Percentiles rank a stretch among this genome's conserved stretches.
phyloP scores from a whole-genome alignment of 495 filamentous ascomycete genomes.

The Aspergillus campestris region DNA sequence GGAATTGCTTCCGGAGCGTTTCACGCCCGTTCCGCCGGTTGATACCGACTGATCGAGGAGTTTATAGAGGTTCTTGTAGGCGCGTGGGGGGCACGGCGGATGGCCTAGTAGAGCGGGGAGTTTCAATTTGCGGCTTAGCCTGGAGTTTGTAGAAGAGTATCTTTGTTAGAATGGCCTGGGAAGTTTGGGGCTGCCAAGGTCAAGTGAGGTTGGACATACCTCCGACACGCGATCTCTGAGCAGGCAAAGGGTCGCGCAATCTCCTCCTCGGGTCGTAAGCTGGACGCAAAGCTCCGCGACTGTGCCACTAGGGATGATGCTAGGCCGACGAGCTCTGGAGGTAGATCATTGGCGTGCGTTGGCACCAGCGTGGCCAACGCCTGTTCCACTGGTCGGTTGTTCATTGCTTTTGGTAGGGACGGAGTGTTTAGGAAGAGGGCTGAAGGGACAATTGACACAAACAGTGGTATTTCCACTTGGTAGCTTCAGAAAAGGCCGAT shows the following conservation, averaged over 20 bases:
- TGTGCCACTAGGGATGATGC: constrained; percentile 77
- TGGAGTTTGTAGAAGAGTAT: constrained; percentile 20
- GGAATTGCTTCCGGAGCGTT: constrained; percentile 21
- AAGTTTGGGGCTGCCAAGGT: not conserved
- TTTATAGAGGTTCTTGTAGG: constrained; percentile 76
- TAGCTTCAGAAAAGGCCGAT: no score
- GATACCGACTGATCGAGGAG: constrained; percentile 70
- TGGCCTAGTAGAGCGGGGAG: constrained; percentile 72
- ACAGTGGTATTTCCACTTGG: no score
- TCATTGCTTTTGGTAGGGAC: constrained; percentile 20
- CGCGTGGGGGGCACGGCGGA: constrained; percentile 72
- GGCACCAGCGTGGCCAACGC: constrained; percentile 70
- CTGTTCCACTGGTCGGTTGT: constrained; percentile 63
- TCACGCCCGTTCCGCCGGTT: constrained; percentile 22
- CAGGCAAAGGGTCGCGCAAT: constrained; percentile 81
- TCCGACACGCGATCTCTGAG: constrained; percentile 84
- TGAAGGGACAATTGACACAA: no score
- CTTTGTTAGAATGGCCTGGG: not conserved
- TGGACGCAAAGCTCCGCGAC: constrained; percentile 70
- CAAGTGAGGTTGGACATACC: constrained; percentile 33
- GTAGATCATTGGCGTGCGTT: constrained; percentile 62
- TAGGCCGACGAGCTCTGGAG: constrained; percentile 65
- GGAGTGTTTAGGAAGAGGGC: not conserved
- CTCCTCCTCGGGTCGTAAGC: constrained; percentile 81
- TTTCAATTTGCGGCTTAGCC: constrained; percentile 73